phyloP scores from a whole-genome alignment of 257 asterid genomes.

The Linaria vulgaris region DNA sequence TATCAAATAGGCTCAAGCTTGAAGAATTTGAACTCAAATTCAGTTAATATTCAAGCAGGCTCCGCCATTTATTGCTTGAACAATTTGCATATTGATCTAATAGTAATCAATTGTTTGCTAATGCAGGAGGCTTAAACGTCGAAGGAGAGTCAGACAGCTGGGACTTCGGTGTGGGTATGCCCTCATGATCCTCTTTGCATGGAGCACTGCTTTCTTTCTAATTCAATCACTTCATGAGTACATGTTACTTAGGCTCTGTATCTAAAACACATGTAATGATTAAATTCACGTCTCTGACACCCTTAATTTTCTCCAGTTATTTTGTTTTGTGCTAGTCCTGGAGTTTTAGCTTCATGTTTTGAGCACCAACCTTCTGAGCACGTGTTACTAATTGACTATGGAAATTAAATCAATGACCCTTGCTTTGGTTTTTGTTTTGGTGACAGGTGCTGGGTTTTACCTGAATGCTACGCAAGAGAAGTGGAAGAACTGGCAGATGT shows the following conservation, averaged over 20 bases:
- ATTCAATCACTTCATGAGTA: conserved; percentile 9
- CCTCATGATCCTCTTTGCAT: neutral
- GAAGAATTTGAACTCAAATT: too few relatives aligned
- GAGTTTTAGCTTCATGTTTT: neutral
- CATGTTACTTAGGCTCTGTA: neutral
- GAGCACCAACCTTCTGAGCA: neutral
- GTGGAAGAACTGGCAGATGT: conserved; percentile 99
- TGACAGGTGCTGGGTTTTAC: conserved; percentile 95
- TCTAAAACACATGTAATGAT: neutral
- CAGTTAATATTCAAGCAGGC: too few relatives aligned
- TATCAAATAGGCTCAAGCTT: too few relatives aligned
- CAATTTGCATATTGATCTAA: conserved; percentile 7
- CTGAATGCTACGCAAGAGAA: conserved; percentile 97
- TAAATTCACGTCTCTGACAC: neutral
- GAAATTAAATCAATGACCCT: too few relatives aligned
- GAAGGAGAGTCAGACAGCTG: conserved; percentile 99
- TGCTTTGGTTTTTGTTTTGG: neutral
- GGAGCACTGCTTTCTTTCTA: neutral
- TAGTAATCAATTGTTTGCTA: conserved; percentile 16
- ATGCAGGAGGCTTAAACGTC: conserved; percentile 88
- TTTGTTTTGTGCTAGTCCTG: too few relatives aligned
- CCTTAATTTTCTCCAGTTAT: neutral
- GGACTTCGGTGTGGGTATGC: conserved; percentile 97
- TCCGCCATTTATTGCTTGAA: neutral
- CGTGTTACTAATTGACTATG: neutral